phyloP scores from a whole-genome alignment of 805 yeast genomes.

The Candida chilensis region DNA sequence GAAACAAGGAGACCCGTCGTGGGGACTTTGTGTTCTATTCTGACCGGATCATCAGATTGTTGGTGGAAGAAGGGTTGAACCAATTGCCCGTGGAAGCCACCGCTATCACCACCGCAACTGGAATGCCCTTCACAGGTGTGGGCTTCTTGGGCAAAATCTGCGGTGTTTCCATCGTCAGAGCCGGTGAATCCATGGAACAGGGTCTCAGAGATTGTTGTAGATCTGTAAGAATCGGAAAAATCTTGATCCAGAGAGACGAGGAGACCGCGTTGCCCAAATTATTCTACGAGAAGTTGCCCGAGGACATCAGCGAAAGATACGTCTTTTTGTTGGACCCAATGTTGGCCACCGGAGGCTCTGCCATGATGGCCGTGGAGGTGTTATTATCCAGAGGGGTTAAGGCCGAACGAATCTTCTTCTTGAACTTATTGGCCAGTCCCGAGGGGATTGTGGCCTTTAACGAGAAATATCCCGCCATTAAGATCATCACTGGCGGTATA shows the following conservation, averaged over 20 bases:
- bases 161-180: conserved; percentile 96
- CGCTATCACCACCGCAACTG: conserved; percentile 69
- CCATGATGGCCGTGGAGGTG: conserved; percentile 94
- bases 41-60: conserved; percentile 84
- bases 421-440: conserved; percentile 89
- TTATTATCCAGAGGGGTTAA: conserved; percentile 79
- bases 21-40: conserved; percentile 94
- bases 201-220: conserved; percentile 97
- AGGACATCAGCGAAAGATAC: conserved; percentile 79
- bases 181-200: conserved; percentile 99
- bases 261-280: conserved; percentile 92
- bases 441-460: conserved; percentile 84
- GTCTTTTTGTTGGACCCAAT: conserved; percentile 93
- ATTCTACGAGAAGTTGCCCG: conserved; percentile 90
- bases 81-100: conserved; percentile 79
- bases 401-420: conserved; percentile 78
- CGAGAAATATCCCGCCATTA: conserved; percentile 71
- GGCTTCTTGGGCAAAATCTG: conserved; percentile 87
- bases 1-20: conserved; percentile 72
- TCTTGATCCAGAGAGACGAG: conserved; percentile 94
- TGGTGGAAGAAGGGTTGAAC: conserved; percentile 94
- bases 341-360: conserved; percentile 99
- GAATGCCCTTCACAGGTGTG: conserved; percentile 64
- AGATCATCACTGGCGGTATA: conserved; percentile 87
- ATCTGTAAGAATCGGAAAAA: conserved; percentile 93